Conservation (phyloP, 176 grass and related monocot species). For the Aegilops sharonensis region DNA sequence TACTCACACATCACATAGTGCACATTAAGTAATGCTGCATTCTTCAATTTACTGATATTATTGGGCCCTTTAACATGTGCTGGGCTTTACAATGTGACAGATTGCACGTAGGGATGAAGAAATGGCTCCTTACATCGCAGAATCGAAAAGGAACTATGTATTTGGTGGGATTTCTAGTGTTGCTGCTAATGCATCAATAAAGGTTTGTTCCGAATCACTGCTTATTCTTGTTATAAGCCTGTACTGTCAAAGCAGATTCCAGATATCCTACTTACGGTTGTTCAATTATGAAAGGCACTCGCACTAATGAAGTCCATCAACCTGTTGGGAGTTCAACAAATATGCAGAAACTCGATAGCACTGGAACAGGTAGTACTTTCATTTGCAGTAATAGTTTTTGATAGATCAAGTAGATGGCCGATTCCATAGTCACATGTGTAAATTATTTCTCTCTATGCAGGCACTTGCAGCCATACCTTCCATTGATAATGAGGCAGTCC, state of each 20-base stretch:
- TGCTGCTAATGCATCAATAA: slow-evolving; percentile 87
- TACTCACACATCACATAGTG: background rate
- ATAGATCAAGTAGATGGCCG: background rate
- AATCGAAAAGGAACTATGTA: slow-evolving; percentile 88
- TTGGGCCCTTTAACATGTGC: background rate
- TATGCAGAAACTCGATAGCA: slow-evolving; percentile 96
- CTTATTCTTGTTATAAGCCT: slow-evolving; percentile 1
- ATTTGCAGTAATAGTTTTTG: background rate
- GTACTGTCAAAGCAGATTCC: slow-evolving; percentile 9
- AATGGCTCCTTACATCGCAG: slow-evolving; percentile 82
- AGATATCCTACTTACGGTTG: slow-evolving; percentile 30
- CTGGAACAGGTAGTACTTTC: slow-evolving; percentile 72
- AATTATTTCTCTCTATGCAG: slow-evolving; percentile 42
- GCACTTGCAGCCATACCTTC: slow-evolving; percentile 89
- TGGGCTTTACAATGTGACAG: slow-evolving; percentile 40
- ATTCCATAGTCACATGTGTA: background rate
- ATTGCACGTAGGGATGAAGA: slow-evolving; percentile 91
- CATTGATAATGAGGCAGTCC: slow-evolving; percentile 79
- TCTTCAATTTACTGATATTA: background rate
- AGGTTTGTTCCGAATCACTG: slow-evolving; percentile 52
- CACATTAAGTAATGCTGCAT: background rate
- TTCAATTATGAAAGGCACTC: slow-evolving; percentile 55
- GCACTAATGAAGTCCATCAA: slow-evolving; percentile 96
- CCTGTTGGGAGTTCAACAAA: slow-evolving; percentile 94
- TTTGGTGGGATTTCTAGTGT: slow-evolving; percentile 96